Conservation (phyloP, 345 rosid genomes). For the Eucalyptus camaldulensis region DNA sequence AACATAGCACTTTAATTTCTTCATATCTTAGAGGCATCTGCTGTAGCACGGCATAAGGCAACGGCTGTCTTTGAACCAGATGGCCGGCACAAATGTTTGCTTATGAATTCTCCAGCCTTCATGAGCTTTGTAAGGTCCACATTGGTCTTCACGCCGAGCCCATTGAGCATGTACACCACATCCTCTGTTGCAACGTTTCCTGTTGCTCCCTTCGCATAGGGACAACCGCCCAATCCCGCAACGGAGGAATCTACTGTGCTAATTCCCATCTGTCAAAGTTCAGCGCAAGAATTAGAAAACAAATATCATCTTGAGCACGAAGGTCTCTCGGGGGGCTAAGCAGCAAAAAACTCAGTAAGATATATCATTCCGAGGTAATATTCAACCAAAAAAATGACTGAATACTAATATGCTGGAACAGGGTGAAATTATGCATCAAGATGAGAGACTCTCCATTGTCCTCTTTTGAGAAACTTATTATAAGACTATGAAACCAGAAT, state of each 20-base stretch:
- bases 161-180: constrained; percentile 67
- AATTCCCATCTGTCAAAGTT: constrained; percentile 50
- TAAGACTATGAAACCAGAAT: not conserved
- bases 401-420: not conserved
- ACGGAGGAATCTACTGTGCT: constrained; percentile 54
- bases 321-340: not conserved
- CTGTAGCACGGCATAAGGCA: constrained; percentile 26
- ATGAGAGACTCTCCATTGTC: not conserved
- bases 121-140: constrained; percentile 52
- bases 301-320: not conserved
- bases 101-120: constrained; percentile 54
- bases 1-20: not conserved
- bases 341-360: not conserved
- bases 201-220: constrained; percentile 72
- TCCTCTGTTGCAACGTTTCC: constrained; percentile 78
- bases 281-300: not conserved
- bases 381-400: not conserved
- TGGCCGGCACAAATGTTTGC: constrained; percentile 38
- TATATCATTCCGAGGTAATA: not conserved
- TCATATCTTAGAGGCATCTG: constrained; percentile 77
- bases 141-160: constrained; percentile 55
- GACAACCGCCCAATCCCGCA: constrained; percentile 73
- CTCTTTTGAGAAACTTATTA: not conserved
- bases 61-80: constrained; percentile 54
- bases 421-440: not conserved